Evolutionary conservation across 1,139 yeast genomes (phyloP).

Genomic region (Yamadazyma jaroonii): DNA sequence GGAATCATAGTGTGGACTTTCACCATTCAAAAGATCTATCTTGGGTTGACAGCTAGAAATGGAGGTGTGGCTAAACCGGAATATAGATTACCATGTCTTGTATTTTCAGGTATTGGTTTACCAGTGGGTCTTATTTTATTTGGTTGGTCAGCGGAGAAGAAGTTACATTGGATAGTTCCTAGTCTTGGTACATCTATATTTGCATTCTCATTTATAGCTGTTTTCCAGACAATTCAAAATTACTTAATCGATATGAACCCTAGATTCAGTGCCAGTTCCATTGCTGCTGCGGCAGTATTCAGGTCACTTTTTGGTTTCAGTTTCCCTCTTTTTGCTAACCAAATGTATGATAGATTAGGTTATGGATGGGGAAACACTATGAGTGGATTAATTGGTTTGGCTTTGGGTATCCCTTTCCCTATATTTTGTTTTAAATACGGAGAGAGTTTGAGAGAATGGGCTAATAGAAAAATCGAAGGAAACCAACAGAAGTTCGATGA

Average conservation of each 20-base stretch:
- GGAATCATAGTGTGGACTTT: conserved; percentile 49
- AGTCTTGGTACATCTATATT: conserved; percentile 52
- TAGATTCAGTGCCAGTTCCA: conserved; percentile 55
- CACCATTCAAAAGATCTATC: conserved; percentile 36
- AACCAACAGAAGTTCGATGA: conserved; percentile 42
- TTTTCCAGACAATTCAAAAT: conserved; percentile 58
- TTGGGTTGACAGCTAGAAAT: conserved; percentile 32
- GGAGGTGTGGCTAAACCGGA: conserved; percentile 59
- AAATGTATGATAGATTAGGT: conserved; percentile 43
- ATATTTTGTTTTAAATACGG: conserved; percentile 55
- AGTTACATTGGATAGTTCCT: conserved; percentile 56
- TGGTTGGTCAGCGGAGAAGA: conserved; percentile 60
- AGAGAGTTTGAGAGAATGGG: conserved; percentile 54
- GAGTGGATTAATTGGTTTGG: conserved; percentile 53
- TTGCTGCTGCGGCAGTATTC: conserved; percentile 63
- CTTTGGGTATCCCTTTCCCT: conserved; percentile 64
- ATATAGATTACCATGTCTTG: conserved; percentile 46
- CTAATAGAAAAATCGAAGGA: conserved; percentile 42
- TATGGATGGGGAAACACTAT: conserved; percentile 70
- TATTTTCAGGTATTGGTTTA: conserved; percentile 43
- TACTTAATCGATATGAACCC: conserved; percentile 67
- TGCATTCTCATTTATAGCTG: conserved; percentile 56
- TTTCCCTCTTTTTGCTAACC: conserved; percentile 48
- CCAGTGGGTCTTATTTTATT: conserved; percentile 58
- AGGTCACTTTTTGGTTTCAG: conserved; percentile 57